Base-by-base conservation (phyloP, 2,329 filamentous ascomycete species). In the Blastomyces emzantsi region DNA sequence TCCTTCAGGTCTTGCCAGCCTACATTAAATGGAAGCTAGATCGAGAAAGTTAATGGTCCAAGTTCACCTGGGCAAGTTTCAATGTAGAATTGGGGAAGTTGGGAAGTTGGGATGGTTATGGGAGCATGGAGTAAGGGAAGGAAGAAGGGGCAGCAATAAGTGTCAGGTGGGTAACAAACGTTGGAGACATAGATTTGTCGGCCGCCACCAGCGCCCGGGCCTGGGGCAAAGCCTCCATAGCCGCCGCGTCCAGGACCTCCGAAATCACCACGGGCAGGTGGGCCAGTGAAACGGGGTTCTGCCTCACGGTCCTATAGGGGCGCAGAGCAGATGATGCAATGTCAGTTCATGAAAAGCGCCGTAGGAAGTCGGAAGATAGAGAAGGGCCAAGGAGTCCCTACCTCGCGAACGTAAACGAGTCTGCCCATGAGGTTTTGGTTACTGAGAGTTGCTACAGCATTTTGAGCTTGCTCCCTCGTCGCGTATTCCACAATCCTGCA, bases 1-100 rank as follows among this genome's bases (percentile, higher is more conserved):
- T 99, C 94, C 81, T 99, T 99, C 70, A 99, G 81, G 78, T 99
- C 94, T 80, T 99, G 94, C 94, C 94, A 99, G 75, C 94, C 94
- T 71, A 96, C 90, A 69, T 91, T 96, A 81, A 92, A 99, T 25
- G 94, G 94, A 70, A 99, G 90, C 94, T 99, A 79, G 52, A 70
- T 67, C 63, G 65, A 65, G 72, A 68, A 72, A 59, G 75, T 78
- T 71, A 81, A 77, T 70, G 72, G 61, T 62, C 54, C 64, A 64
- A 70, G 47, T 64, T 63, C 33, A n/a, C n/a, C n/a, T n/a, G n/a
- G n/a, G n/a, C n/a, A 11, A 67, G 22, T 64, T 63, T 64, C 63
- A 51, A 65, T 60, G 65, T 62, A 54, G 65, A 64, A 64, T 51
- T 65, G 68, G 61, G 62, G 6, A 49, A 17, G 33, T 30, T 8